These are phyloP conservation scores for Aspergillus hiratsukae DNA, from an alignment of 2,329 filamentous ascomycete genomes.

Conservation along the genomic window DNA sequence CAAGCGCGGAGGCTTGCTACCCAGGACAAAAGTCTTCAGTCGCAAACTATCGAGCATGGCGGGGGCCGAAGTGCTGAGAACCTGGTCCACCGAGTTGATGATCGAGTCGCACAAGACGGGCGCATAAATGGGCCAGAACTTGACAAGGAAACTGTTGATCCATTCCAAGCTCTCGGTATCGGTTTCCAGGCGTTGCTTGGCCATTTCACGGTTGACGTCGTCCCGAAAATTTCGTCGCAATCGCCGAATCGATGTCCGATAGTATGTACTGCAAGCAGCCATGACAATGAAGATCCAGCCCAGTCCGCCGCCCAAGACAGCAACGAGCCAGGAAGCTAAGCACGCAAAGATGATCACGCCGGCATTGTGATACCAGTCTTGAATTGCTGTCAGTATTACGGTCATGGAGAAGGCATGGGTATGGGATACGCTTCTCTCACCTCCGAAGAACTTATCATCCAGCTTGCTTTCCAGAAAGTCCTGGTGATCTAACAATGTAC, in stretches of 20 bases:
- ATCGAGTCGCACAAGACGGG: conserved; percentile 89
- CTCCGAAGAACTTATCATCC: conserved; percentile 86
- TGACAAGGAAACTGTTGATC: conserved; percentile 98
- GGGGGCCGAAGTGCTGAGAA: conserved; percentile 86
- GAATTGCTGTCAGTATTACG: conserved; percentile 2
- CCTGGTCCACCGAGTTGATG: conserved; percentile 91
- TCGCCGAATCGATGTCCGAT: conserved; percentile 87
- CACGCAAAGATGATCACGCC: conserved; percentile 93
- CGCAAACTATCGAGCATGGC: conserved; percentile 90
- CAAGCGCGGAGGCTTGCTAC: conserved; percentile 89
- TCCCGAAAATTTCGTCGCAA: conserved; percentile 95
- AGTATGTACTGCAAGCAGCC: conserved; percentile 89
- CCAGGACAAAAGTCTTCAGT: conserved; percentile 88
- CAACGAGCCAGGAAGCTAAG: conserved; percentile 82
- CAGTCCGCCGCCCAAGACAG: conserved; percentile 82
- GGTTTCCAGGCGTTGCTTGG: conserved; percentile 79
- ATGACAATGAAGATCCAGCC: conserved; percentile 93
- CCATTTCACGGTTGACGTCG: conserved; percentile 84
- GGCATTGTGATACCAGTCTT: conserved; percentile 97
- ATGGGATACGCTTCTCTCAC: conserved; percentile 41
- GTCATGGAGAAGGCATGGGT: background rate
- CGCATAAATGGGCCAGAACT: conserved; percentile 99
- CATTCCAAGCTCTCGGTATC: conserved; percentile 93
- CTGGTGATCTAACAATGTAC: conserved; percentile 75
- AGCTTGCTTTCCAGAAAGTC: conserved; percentile 80